These are phyloP conservation scores for Rubia tinctorum DNA, from an alignment of 305 asterid genomes.

Conservation along the genomic window DNA sequence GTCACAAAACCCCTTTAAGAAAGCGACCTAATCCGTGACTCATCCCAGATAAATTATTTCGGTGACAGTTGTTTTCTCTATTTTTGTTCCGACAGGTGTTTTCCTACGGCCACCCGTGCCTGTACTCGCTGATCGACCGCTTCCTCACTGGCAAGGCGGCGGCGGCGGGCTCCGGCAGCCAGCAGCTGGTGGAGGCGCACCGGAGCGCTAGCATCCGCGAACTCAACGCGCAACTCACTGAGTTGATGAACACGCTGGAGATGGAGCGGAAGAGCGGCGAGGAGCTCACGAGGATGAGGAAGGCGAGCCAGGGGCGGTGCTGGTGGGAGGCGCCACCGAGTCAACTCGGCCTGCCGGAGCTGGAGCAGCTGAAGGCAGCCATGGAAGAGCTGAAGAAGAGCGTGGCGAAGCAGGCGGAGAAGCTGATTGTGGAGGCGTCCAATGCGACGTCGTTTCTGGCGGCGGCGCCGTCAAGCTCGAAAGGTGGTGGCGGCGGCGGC, in stretches of 20 bases:
- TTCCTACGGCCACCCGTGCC: slow-evolving; percentile 45
- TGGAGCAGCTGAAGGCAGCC: slow-evolving; percentile 34
- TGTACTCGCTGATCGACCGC: slow-evolving; percentile 22
- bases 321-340: slow-evolving; percentile 43
- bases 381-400: slow-evolving; percentile 38
- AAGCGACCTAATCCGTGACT: too few relatives aligned
- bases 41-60: too few relatives aligned
- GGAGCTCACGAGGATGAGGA: slow-evolving; percentile 23
- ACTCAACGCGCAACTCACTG: slow-evolving; percentile 32
- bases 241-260: slow-evolving; percentile 27
- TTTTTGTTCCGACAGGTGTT: slow-evolving; percentile 13
- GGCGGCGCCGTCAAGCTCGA: slow-evolving; percentile 12
- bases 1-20: too few relatives aligned
- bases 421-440: slow-evolving; percentile 15
- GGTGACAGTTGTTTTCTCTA: too few relatives aligned
- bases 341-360: slow-evolving; percentile 26
- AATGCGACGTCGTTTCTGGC: slow-evolving; percentile 17
- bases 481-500: neutral
- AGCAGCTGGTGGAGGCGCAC: slow-evolving; percentile 40
- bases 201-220: slow-evolving; percentile 29
- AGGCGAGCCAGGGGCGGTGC: slow-evolving; percentile 14
- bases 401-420: slow-evolving; percentile 23
- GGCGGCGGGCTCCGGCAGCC: slow-evolving; percentile 11
- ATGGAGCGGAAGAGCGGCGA: slow-evolving; percentile 27
- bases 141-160: slow-evolving; percentile 14